A percentile compares a stretch with the other conserved stretches of the same genome.
Conservation (phyloP, 2,329 filamentous ascomycete genomes). For the Claviceps digitariae region DNA sequence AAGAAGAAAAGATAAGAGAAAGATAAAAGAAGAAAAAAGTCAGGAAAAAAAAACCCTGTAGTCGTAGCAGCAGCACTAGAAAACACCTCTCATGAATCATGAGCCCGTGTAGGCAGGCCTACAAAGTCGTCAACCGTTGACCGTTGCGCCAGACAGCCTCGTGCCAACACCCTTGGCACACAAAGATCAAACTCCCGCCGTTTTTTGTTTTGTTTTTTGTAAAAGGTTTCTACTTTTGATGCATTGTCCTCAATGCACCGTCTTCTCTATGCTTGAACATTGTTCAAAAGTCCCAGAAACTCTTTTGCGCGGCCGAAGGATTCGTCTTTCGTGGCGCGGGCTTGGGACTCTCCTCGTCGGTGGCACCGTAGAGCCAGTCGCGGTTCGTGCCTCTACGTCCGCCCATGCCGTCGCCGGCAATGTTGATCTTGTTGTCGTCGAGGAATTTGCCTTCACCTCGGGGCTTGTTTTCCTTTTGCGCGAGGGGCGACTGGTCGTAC, state of each 20-base stretch:
- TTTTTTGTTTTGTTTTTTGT: background rate
- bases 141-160: slow-evolving; percentile 1
- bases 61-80: background rate
- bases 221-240: no score
- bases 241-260: no score
- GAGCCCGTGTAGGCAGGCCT: slow-evolving; percentile 13
- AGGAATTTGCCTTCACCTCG: slow-evolving; percentile 37
- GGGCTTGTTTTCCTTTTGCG: slow-evolving; percentile 38
- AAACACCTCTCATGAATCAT: slow-evolving; percentile 19
- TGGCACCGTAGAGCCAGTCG: slow-evolving; percentile 45
- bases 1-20: background rate
- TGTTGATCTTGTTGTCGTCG: slow-evolving; percentile 25
- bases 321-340: slow-evolving; percentile 24
- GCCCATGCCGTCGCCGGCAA: slow-evolving; percentile 54
- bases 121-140: background rate
- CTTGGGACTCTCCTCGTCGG: slow-evolving; percentile 27
- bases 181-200: background rate
- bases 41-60: background rate
- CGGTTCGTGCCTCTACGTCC: slow-evolving; percentile 40
- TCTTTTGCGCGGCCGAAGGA: slow-evolving; percentile 6
- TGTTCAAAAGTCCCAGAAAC: slow-evolving; percentile 35
- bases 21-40: background rate
- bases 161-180: background rate
- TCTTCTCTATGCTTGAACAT: no score
- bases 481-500: slow-evolving; percentile 39